Base-by-base conservation (phyloP, 129 eudicot species). In the Ambrosia trifida region DNA sequence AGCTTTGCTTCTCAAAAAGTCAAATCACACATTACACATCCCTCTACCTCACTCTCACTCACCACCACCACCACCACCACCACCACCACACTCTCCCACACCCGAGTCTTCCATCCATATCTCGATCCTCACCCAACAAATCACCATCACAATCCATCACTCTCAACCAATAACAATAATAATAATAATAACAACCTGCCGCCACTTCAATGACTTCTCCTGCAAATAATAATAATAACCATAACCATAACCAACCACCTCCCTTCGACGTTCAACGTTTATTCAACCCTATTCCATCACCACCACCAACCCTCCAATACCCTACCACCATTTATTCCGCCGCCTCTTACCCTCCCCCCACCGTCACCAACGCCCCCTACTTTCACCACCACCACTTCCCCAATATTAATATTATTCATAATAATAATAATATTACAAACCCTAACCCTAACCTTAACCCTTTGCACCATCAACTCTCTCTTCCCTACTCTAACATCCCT, bases 391-490 rank as follows among this genome's bases (percentile, higher is more conserved):
- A 47, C 13, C 87, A 80, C 0, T 64, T 63, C 11, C 78, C 62
- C 11, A 24, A 24, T 24, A 24, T 24, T 24, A 24, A 24, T 24
- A 24, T 24, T 24, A 24, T 24, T 24, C 0, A 24, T 24, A 24
- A 24, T 24, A 24, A 24, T 24, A 0, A 24, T 24, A 0, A 24
- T 24, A 24, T 24, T 24, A 24, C 28, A 24, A 24, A 24, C 28
- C 28, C 28, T 24, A 24, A 24, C 28, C 28, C 28, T 24, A 24
- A 24, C 28, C 28, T 24, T 24, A 24, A 24, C 78, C 62, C 11
- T 64, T 62, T 82, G 65, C 96, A 84, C 68, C 95, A 83, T 9
- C 98, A 85, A 76, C 78, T 95, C 36, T 87, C 98, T 4, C 68
- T 82, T 16, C 95, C 98, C 28, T 87, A 85, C 64, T 91, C 95